These are phyloP conservation scores for Solanum hybrid DNA, from an alignment of 305 asterid genomes.

Conservation along the genomic window DNA sequence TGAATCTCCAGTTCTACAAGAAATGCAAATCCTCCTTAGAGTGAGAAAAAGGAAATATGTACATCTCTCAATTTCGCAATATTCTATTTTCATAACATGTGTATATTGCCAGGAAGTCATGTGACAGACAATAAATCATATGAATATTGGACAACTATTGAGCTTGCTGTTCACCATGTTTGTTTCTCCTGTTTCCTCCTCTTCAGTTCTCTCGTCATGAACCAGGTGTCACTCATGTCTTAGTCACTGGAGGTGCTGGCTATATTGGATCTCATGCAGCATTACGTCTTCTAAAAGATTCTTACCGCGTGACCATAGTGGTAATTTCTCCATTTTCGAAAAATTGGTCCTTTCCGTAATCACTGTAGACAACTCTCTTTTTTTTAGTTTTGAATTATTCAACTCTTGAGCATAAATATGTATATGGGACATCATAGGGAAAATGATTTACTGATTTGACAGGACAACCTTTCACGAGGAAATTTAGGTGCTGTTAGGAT, in stretches of 20 bases:
- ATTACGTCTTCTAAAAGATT: slow-evolving; percentile 68
- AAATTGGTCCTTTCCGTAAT: neutral
- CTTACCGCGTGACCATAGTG: slow-evolving; percentile 88
- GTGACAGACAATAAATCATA: neutral
- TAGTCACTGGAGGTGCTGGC: slow-evolving; percentile 97
- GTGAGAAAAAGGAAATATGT: neutral
- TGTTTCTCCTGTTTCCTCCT: slow-evolving; percentile 8
- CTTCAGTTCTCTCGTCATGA: slow-evolving; percentile 67
- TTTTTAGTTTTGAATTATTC: neutral
- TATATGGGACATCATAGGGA: neutral
- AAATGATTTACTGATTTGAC: slow-evolving; percentile 9
- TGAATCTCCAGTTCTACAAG: neutral
- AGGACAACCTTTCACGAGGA: slow-evolving; percentile 96
- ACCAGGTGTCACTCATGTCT: slow-evolving; percentile 80
- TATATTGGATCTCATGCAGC: slow-evolving; percentile 94
- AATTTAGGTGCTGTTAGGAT: slow-evolving; percentile 70
- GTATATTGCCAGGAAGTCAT: neutral
- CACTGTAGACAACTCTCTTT: neutral
- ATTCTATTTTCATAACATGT: neutral
- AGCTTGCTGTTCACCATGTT: neutral
- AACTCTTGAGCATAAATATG: neutral
- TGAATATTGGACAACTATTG: neutral
- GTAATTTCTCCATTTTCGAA: slow-evolving; percentile 23
- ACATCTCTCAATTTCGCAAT: neutral
- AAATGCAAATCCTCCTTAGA: neutral